Conservation (phyloP, 2,329 filamentous ascomycete genomes). For the Chaetomium sp. region DNA sequence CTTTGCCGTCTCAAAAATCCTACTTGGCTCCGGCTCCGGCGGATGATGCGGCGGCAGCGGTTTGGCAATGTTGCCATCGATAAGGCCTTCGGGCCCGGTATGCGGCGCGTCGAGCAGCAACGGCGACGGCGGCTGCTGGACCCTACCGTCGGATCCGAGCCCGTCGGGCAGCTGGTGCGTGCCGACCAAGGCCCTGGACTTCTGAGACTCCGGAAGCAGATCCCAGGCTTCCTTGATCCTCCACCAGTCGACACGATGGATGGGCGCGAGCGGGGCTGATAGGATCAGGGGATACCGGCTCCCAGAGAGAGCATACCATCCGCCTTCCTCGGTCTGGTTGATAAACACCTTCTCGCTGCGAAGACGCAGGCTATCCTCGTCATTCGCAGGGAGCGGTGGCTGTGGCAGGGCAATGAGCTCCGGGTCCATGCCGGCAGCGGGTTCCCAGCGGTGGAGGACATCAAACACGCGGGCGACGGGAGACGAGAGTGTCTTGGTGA, state of each 20-base stretch:
- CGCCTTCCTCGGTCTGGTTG: constrained; percentile 81
- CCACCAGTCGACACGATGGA: constrained; percentile 51
- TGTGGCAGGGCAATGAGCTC: constrained; percentile 86
- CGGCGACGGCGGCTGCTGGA: background rate
- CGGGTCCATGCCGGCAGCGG: constrained; percentile 64
- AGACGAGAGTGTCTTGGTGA: constrained; percentile 69
- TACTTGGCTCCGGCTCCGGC: constrained; percentile 41
- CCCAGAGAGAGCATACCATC: constrained; percentile 94
- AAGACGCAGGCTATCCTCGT: constrained; percentile 53
- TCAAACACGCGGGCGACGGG: constrained; percentile 90
- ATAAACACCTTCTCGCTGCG: constrained; percentile 74
- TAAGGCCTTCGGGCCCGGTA: constrained; percentile 5
- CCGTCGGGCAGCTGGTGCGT: constrained; percentile 65
- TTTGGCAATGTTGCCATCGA: constrained; percentile 6
- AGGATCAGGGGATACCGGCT: constrained; percentile 82
- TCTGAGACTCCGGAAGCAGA: constrained; percentile 47
- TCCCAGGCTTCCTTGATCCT: constrained; percentile 46
- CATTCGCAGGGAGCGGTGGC: constrained; percentile 64
- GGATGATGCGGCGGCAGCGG: constrained; percentile 35
- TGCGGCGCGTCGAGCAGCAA: constrained; percentile 25
- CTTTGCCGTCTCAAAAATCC: constrained; percentile 54
- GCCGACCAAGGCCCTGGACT: constrained; percentile 67
- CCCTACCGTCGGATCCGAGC: constrained; percentile 1
- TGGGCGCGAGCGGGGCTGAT: constrained; percentile 57
- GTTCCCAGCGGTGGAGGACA: constrained; percentile 72